Conservation (phyloP, 352 stramenopile species). For the Globisporangium cederbergense region DNA sequence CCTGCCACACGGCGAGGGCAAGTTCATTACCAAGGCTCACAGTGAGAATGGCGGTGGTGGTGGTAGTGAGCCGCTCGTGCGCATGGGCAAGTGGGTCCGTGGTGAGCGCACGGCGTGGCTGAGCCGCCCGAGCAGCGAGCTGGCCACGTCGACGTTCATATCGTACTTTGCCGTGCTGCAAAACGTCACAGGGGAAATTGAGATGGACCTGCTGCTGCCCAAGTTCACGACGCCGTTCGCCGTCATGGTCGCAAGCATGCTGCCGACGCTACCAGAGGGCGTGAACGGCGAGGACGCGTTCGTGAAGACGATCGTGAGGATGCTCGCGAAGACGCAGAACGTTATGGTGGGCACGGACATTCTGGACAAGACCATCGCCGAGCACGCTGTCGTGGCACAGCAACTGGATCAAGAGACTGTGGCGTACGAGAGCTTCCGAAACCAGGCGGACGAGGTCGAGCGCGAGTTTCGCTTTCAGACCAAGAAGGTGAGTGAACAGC, state of each 20-base stretch:
- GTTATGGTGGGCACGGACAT: slow-evolving; percentile 63
- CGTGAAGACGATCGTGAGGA: slow-evolving; percentile 61
- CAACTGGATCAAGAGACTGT: slow-evolving; percentile 23
- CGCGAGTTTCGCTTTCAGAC: slow-evolving; percentile 36
- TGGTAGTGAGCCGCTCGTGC: slow-evolving; percentile 52
- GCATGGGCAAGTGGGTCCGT: slow-evolving; percentile 55
- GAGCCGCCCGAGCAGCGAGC: slow-evolving; percentile 61
- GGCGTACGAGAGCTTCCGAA: slow-evolving; percentile 42
- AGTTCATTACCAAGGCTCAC: slow-evolving; percentile 35
- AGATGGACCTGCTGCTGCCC: slow-evolving; percentile 58
- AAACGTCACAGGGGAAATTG: slow-evolving; percentile 45
- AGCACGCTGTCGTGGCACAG: slow-evolving; percentile 32
- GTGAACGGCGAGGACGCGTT: slow-evolving; percentile 65
- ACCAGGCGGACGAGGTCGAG: slow-evolving; percentile 46
- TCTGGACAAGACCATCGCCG: slow-evolving; percentile 43
- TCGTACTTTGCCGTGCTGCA: slow-evolving; percentile 55
- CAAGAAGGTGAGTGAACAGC: slow-evolving; percentile 25
- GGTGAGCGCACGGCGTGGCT: slow-evolving; percentile 67
- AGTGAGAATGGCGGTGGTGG: slow-evolving; percentile 18
- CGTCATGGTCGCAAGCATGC: slow-evolving; percentile 72
- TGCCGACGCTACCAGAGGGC: slow-evolving; percentile 67
- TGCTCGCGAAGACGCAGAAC: slow-evolving; percentile 78
- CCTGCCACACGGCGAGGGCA: slow-evolving; percentile 82
- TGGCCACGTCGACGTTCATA: slow-evolving; percentile 73
- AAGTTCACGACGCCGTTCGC: slow-evolving; percentile 78